phyloP scores from a whole-genome alignment of 2,329 filamentous ascomycete genomes.

The Botryotinia calthae region DNA sequence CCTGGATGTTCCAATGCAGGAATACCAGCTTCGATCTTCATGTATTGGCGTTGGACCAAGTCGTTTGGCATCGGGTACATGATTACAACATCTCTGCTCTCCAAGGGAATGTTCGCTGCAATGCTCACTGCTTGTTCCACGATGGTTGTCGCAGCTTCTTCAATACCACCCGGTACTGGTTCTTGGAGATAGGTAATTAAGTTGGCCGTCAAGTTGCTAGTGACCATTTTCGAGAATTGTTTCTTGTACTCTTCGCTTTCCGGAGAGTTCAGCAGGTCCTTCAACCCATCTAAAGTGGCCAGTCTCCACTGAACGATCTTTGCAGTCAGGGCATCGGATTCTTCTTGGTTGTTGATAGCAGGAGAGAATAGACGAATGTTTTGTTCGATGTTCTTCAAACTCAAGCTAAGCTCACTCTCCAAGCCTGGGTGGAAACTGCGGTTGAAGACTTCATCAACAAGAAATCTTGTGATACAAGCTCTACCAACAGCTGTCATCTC shows the following conservation, averaged over 20 bases:
- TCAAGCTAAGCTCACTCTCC: conserved; percentile 69
- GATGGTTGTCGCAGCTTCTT: conserved; percentile 87
- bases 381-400: conserved; percentile 81
- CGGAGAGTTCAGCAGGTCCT: conserved; percentile 63
- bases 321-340: conserved; percentile 80
- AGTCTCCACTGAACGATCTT: conserved; percentile 93
- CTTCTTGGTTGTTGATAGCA: conserved; percentile 73
- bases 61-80: conserved; percentile 80
- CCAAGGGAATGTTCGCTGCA: conserved; percentile 79
- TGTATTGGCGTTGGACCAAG: conserved; percentile 65
- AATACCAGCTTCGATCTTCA: conserved; percentile 76
- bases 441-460: conserved; percentile 88
- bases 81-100: conserved; percentile 86
- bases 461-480: conserved; percentile 83
- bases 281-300: conserved; percentile 87
- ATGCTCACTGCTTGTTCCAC: conserved; percentile 87
- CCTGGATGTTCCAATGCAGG: conserved; percentile 54
- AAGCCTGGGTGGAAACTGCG: conserved; percentile 89
- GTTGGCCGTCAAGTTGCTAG: conserved; percentile 64
- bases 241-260: conserved; percentile 64
- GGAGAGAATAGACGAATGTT: conserved; percentile 80
- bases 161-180: conserved; percentile 76
- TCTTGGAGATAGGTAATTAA: conserved; percentile 73
- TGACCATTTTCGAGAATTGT: conserved; percentile 67
- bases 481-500: conserved; percentile 97